phyloP scores from a whole-genome alignment of 257 asterid species.

The Galeopsis tetrahit region DNA sequence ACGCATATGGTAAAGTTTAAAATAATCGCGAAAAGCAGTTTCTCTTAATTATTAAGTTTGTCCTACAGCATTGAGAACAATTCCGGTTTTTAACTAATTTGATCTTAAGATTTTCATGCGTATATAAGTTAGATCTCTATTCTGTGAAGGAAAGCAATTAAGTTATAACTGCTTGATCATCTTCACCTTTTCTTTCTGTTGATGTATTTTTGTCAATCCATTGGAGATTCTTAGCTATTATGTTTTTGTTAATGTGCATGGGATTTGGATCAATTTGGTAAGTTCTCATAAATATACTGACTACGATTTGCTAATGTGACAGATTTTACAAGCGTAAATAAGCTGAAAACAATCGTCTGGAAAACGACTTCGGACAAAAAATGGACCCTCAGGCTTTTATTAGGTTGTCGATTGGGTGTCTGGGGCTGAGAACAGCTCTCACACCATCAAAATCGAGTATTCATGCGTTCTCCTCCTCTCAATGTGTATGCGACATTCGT shows the following conservation, averaged over 20 bases:
- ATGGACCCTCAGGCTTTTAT: slow-evolving; percentile 85
- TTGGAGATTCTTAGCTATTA: neutral
- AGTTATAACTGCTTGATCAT: neutral
- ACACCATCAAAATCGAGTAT: slow-evolving; percentile 50
- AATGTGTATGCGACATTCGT: slow-evolving; percentile 75
- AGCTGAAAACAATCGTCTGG: slow-evolving; percentile 30
- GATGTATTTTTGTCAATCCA: slow-evolving; percentile 1
- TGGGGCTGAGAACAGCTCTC: slow-evolving; percentile 61
- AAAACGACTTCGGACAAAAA: slow-evolving; percentile 44
- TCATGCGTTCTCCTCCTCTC: slow-evolving; percentile 53
- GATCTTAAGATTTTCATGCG: neutral
- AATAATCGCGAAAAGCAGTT: neutral
- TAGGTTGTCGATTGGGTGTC: slow-evolving; percentile 70
- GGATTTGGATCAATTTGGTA: neutral
- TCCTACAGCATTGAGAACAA: neutral
- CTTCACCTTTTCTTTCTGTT: neutral
- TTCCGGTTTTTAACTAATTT: slow-evolving; percentile 1
- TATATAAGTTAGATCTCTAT: neutral
- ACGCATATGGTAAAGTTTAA: neutral
- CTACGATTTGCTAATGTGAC: slow-evolving; percentile 22
- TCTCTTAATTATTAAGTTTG: neutral
- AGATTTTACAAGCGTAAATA: neutral
- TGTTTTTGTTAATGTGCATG: neutral
- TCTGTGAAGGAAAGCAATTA: neutral
- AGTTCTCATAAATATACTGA: slow-evolving; percentile 4